Evolutionary conservation across 768 basidiomycete genomes (phyloP).

Genomic region (Kwoniella mangroviensis): DNA sequence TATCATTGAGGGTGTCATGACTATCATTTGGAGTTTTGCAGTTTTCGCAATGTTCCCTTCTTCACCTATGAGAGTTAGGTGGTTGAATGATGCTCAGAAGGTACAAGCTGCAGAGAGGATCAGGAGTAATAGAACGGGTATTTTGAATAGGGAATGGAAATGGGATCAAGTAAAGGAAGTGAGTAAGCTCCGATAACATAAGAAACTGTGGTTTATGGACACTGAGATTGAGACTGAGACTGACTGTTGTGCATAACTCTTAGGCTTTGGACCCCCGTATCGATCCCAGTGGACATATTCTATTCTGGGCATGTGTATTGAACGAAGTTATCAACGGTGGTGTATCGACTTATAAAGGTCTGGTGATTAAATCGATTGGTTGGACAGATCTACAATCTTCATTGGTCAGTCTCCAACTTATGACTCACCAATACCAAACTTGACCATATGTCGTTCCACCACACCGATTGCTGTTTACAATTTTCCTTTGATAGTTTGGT

Average conservation of each 20-base stretch:
- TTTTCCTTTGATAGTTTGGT: slow-evolving; percentile 4
- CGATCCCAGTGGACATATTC: slow-evolving; percentile 10
- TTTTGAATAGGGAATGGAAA: slow-evolving; percentile 36
- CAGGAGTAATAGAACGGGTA: slow-evolving; percentile 41
- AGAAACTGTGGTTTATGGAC: background rate
- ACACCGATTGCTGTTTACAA: background rate
- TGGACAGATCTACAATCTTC: slow-evolving; percentile 13
- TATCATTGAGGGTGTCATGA: slow-evolving; percentile 14
- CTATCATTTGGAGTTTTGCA: slow-evolving; percentile 7
- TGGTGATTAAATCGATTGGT: slow-evolving; percentile 13
- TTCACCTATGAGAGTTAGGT: slow-evolving; percentile 24
- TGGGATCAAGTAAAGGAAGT: slow-evolving; percentile 37
- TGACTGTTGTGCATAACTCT: background rate
- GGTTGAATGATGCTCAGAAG: slow-evolving; percentile 35
- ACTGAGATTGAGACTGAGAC: background rate
- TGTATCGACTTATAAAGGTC: slow-evolving; percentile 10
- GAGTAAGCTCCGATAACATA: background rate
- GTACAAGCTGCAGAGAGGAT: slow-evolving; percentile 37
- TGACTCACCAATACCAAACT: background rate
- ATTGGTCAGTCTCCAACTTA: background rate
- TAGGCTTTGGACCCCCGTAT: slow-evolving; percentile 15
- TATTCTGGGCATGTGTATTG: slow-evolving; percentile 12
- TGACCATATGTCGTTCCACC: no score
- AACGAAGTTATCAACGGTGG: slow-evolving; percentile 20
- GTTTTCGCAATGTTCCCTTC: slow-evolving; percentile 13